A percentile compares a stretch with the other conserved stretches of the same genome.
Evolutionary conservation across 2,329 filamentous ascomycete species (phyloP).

Genomic region (Ophiostoma populinum): DNA sequence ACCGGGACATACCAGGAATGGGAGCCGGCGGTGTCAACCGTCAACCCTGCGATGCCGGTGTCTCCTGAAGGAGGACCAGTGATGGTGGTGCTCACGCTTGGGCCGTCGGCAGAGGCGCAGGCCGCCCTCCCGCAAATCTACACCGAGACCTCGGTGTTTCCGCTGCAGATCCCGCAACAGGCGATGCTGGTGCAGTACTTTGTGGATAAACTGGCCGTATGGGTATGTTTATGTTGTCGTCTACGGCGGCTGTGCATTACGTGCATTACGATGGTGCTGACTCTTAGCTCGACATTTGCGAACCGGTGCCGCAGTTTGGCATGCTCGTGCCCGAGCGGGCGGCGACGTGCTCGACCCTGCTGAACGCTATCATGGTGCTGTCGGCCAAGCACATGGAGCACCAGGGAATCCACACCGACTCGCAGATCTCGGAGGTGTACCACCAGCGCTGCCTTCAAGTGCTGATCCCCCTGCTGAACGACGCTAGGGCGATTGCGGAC

Average conservation of each 20-base stretch:
- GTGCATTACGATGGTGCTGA: not conserved
- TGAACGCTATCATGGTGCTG: conserved; percentile 39
- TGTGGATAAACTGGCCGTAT: conserved; percentile 19
- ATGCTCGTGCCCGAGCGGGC: conserved; percentile 35
- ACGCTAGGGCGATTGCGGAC: conserved; percentile 23
- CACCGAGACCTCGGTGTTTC: conserved; percentile 13
- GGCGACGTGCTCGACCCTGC: conserved; percentile 29
- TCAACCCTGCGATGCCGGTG: no score
- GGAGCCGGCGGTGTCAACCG: no score
- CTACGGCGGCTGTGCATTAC: accelerated
- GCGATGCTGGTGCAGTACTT: conserved; percentile 19
- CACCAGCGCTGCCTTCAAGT: conserved; percentile 34
- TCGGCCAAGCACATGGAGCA: conserved; percentile 36
- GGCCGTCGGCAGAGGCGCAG: not conserved
- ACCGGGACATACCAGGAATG: no score
- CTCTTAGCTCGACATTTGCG: conserved; percentile 24
- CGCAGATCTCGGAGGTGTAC: conserved; percentile 32
- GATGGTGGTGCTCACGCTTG: not conserved
- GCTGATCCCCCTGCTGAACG: conserved; percentile 28
- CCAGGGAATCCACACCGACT: conserved; percentile 28
- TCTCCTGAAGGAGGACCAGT: conserved; percentile 13
- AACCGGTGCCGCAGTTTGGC: conserved; percentile 29
- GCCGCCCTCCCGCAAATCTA: conserved; percentile 12
- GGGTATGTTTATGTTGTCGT: conserved; percentile 14
- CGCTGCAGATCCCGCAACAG: conserved; percentile 14